phyloP scores from a whole-genome alignment of 2,329 filamentous ascomycete genomes.

The Claviceps africana region DNA sequence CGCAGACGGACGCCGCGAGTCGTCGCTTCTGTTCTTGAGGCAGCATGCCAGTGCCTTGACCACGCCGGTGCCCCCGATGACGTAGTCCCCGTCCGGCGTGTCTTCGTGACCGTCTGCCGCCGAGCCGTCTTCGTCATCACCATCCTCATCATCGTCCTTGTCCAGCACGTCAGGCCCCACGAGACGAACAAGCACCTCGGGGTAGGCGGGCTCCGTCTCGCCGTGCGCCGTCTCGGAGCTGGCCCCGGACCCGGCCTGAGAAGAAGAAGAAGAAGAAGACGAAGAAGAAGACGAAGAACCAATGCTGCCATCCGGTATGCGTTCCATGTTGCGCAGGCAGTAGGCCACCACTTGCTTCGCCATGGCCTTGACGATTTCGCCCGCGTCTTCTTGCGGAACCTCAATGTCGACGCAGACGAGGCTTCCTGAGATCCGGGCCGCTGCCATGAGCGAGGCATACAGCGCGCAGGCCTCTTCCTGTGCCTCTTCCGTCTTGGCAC shows the following conservation, averaged over 20 bases:
- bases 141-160: slow-evolving; percentile 7
- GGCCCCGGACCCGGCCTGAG: slow-evolving; percentile 24
- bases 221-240: slow-evolving; percentile 21
- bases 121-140: slow-evolving; percentile 25
- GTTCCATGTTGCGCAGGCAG: slow-evolving; percentile 81
- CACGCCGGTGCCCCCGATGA: slow-evolving; percentile 88
- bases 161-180: slow-evolving; percentile 52
- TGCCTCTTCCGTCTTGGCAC: slow-evolving; percentile 59
- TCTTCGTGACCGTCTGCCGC: slow-evolving; percentile 49
- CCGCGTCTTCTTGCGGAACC: slow-evolving; percentile 65
- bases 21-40: slow-evolving; percentile 60
- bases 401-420: slow-evolving; percentile 88
- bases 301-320: slow-evolving; percentile 53
- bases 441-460: slow-evolving; percentile 82
- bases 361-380: slow-evolving; percentile 80
- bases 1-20: slow-evolving; percentile 39
- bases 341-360: slow-evolving; percentile 93
- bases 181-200: slow-evolving; percentile 74
- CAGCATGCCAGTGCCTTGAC: slow-evolving; percentile 89
- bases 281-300: slow-evolving; percentile 19
- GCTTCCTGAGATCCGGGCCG: slow-evolving; percentile 67
- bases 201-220: slow-evolving; percentile 30
- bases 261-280: no score
- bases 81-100: slow-evolving; percentile 83
- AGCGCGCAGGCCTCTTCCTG: slow-evolving; percentile 92